Percentiles rank a stretch among this genome's conserved stretches.
These are phyloP conservation scores for Phytophthora litchii DNA, from an alignment of 352 stramenopile species.

Conservation along the genomic window DNA sequence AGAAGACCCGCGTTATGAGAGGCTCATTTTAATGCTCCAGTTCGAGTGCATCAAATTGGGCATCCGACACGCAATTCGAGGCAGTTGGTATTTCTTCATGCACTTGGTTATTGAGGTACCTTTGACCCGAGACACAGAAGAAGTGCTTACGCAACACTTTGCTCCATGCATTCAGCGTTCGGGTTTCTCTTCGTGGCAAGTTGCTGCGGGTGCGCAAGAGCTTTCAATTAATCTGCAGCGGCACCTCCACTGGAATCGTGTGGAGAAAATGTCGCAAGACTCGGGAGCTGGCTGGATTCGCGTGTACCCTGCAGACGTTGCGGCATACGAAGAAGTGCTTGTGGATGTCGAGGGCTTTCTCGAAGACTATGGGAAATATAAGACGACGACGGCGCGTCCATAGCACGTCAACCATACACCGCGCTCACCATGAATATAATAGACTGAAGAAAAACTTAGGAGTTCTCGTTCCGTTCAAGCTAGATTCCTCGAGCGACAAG, in stretches of 20 bases:
- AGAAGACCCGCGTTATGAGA: conserved; percentile 87
- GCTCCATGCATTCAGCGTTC: conserved; percentile 81
- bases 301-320: conserved; percentile 84
- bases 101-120: conserved; percentile 83
- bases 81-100: conserved; percentile 87
- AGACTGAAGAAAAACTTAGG: conserved; percentile 30
- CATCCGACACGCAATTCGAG: conserved; percentile 73
- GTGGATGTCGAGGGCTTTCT: conserved; percentile 77
- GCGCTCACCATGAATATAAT: conserved; percentile 23
- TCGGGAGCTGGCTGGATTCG: conserved; percentile 86
- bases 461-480: conserved; percentile 5
- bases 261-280: conserved; percentile 90
- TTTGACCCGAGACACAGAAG: conserved; percentile 46
- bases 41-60: conserved; percentile 83
- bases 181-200: conserved; percentile 86
- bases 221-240: conserved; percentile 88
- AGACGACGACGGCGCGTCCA: conserved; percentile 23
- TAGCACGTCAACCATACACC: conserved; percentile 25
- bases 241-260: conserved; percentile 88
- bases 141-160: conserved; percentile 70
- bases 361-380: conserved; percentile 50
- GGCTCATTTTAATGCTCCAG: conserved; percentile 87
- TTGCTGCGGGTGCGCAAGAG: conserved; percentile 83
- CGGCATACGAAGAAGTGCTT: conserved; percentile 76
- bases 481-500: conserved; percentile 76